Conservation (phyloP, 495 filamentous ascomycete genomes). For the Tetracladium setigerum region DNA sequence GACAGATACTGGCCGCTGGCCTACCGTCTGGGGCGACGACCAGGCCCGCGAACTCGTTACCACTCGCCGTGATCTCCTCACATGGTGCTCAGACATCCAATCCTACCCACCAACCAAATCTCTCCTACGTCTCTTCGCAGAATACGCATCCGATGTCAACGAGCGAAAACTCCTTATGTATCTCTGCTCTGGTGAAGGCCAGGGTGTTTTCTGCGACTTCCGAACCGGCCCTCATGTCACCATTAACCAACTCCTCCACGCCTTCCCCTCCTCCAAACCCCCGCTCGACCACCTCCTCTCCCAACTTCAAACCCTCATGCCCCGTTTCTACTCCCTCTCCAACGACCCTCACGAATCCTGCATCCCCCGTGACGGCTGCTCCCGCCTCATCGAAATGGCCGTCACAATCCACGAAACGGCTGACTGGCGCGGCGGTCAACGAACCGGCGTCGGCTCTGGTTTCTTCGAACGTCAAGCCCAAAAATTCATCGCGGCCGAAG, state of each 20-base stretch:
- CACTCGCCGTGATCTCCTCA: slow-evolving; percentile 82
- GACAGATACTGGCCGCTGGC: slow-evolving; percentile 82
- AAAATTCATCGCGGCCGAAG: slow-evolving; percentile 56
- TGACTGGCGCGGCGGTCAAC: slow-evolving; percentile 64
- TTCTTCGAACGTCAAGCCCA: slow-evolving; percentile 79
- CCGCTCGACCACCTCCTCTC: slow-evolving; percentile 75
- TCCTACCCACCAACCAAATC: slow-evolving; percentile 86
- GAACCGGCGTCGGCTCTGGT: slow-evolving; percentile 70
- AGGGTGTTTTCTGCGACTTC: slow-evolving; percentile 90
- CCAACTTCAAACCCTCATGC: slow-evolving; percentile 81
- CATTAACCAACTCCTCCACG: slow-evolving; percentile 75
- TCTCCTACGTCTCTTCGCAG: slow-evolving; percentile 78
- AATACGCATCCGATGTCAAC: slow-evolving; percentile 67
- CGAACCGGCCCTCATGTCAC: slow-evolving; percentile 82
- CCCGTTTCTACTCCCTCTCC: slow-evolving; percentile 94
- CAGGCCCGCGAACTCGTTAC: slow-evolving; percentile 73
- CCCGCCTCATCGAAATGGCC: slow-evolving; percentile 85
- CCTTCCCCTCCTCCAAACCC: slow-evolving; percentile 87
- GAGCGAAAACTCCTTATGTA: slow-evolving; percentile 85
- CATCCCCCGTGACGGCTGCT: slow-evolving; percentile 53
- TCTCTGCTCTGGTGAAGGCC: slow-evolving; percentile 83
- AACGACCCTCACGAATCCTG: slow-evolving; percentile 88
- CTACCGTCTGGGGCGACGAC: slow-evolving; percentile 97
- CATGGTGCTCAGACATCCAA: slow-evolving; percentile 92
- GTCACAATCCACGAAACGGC: slow-evolving; percentile 84